Conservation (phyloP, 345 rosid species). For the Lenwebbia sp. region DNA sequence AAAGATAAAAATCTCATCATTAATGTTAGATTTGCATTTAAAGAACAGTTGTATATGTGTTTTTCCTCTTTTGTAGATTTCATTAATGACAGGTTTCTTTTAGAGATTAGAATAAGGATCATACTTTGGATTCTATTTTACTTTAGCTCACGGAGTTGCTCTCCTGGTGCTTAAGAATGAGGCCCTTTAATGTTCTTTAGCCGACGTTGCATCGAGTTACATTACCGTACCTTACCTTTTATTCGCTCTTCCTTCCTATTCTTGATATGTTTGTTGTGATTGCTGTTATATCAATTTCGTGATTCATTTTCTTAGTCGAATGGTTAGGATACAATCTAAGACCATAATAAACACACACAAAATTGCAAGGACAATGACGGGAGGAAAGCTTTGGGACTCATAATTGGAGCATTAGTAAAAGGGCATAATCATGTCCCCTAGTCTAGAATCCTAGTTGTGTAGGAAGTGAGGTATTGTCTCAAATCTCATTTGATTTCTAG, state of each 20-base stretch:
- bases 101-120: not conserved
- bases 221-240: not conserved
- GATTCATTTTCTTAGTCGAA: not conserved
- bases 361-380: too few species aligned
- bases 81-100: not conserved
- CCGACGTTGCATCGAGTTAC: not conserved
- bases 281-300: not conserved
- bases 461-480: too few species aligned
- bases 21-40: not conserved
- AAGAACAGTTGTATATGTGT: not conserved
- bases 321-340: not conserved
- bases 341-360: not conserved
- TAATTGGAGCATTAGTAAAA: too few species aligned
- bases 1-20: not conserved
- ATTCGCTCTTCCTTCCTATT: not conserved
- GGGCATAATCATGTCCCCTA: too few species aligned
- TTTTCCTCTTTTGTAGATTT: not conserved
- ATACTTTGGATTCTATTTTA: not conserved
- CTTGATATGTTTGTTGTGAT: not conserved
- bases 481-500: too few species aligned
- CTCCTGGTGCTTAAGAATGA: too few species aligned
- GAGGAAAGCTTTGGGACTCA: too few species aligned
- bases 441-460: too few species aligned
- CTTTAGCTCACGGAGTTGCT: not conserved
- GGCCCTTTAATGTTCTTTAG: too few species aligned